phyloP scores from a whole-genome alignment of 2,329 filamentous ascomycete species.

The Verticillium nubilum region DNA sequence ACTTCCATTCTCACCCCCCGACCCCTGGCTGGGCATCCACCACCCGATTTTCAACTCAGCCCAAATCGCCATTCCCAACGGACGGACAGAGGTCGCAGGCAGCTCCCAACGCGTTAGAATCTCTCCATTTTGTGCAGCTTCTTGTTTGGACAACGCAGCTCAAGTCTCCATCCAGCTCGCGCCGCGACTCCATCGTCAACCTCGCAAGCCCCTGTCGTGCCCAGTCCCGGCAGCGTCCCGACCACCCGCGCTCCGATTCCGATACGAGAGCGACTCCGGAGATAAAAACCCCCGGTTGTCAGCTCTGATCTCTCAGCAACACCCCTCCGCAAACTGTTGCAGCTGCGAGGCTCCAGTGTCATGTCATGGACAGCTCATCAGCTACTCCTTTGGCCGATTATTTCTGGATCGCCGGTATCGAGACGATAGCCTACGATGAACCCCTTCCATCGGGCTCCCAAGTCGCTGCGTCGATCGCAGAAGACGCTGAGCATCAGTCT shows the following conservation, averaged over 20 bases:
- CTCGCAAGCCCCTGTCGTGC: neutral
- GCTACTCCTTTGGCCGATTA: conserved; percentile 65
- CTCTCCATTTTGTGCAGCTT: neutral
- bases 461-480: conserved; percentile 55
- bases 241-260: neutral
- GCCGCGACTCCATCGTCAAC: neutral
- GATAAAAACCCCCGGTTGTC: neutral
- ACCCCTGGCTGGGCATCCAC: neutral
- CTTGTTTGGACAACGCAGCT: neutral
- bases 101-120: neutral
- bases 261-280: neutral
- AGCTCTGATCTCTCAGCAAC: conserved; percentile 3
- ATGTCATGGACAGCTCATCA: conserved; percentile 56
- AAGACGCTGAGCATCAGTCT: conserved; percentile 55
- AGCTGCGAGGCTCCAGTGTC: conserved; percentile 21
- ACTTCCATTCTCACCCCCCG: neutral
- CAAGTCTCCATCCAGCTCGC: neutral
- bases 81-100: neutral
- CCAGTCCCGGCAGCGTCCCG: neutral
- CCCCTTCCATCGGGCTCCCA: conserved; percentile 31
- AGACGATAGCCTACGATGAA: conserved; percentile 61
- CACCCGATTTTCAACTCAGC: neutral
- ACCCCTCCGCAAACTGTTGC: neutral
- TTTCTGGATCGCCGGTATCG: conserved; percentile 71
- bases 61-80: neutral